phyloP scores from a whole-genome alignment of 1,284 basidiomycete genomes.

The Leccinum griseonigrum region DNA sequence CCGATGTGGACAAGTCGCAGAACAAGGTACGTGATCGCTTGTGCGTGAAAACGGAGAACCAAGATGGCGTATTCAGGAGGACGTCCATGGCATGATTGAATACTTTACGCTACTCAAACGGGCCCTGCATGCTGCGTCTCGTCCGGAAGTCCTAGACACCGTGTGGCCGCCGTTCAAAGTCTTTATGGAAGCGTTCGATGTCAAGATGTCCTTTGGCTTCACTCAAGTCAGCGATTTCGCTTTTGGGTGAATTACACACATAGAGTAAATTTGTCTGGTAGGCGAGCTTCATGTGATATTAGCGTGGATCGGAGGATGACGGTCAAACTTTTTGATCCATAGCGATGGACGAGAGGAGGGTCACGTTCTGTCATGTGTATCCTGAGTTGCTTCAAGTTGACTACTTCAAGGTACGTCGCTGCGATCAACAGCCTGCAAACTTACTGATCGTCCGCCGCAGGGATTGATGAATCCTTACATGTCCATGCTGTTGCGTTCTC shows the following conservation, averaged over 20 bases:
- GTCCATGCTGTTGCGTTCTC: slow-evolving; percentile 70
- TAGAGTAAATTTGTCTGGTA: background rate
- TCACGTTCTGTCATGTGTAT: slow-evolving; percentile 75
- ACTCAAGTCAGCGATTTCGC: slow-evolving; percentile 33
- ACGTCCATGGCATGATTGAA: slow-evolving; percentile 37
- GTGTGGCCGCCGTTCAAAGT: slow-evolving; percentile 77
- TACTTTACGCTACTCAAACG: slow-evolving; percentile 73
- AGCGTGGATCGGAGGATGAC: slow-evolving; percentile 62
- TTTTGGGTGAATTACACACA: background rate
- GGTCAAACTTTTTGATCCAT: background rate
- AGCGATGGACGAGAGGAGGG: slow-evolving; percentile 48
- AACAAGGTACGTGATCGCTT: slow-evolving; percentile 36
- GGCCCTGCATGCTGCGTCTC: slow-evolving; percentile 62
- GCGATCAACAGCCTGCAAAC: background rate
- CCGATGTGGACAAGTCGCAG: slow-evolving; percentile 32
- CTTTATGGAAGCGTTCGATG: slow-evolving; percentile 80
- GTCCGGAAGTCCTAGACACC: slow-evolving; percentile 65
- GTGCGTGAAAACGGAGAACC: slow-evolving; percentile 2
- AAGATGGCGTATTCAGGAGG: slow-evolving; percentile 14
- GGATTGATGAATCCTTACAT: slow-evolving; percentile 91
- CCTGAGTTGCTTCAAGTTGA: slow-evolving; percentile 57
- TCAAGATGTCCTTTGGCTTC: slow-evolving; percentile 37
- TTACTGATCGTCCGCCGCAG: slow-evolving; percentile 36
- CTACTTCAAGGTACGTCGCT: slow-evolving; percentile 72
- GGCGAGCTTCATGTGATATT: slow-evolving; percentile 56